Evolutionary conservation across 805 yeast genomes (phyloP).

Genomic region (Debaryomyces castellii): DNA sequence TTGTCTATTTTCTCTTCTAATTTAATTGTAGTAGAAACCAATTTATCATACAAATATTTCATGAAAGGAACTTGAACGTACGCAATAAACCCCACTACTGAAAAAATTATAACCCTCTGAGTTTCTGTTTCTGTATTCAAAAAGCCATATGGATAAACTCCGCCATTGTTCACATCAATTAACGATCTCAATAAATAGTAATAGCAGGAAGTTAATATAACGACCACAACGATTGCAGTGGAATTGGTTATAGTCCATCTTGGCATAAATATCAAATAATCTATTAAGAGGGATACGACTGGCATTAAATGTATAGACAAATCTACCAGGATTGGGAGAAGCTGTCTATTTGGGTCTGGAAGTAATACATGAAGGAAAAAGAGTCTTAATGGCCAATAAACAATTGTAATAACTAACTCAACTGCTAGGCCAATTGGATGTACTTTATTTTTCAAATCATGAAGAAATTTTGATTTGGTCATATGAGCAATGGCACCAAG

Average conservation of each 20-base stretch:
- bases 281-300: conserved; percentile 47
- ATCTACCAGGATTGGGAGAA: conserved; percentile 53
- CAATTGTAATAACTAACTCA: conserved; percentile 59
- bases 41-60: conserved; percentile 22
- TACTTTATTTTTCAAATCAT: conserved; percentile 35
- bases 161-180: conserved; percentile 47
- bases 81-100: conserved; percentile 36
- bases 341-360: conserved; percentile 25
- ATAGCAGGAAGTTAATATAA: conserved; percentile 45
- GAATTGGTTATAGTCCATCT: conserved; percentile 34
- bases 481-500: conserved; percentile 40
- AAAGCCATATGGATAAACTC: conserved; percentile 67
- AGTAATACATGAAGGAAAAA: conserved; percentile 51
- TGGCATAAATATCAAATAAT: conserved; percentile 55
- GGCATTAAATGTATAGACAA: conserved; percentile 63
- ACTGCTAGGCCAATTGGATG: conserved; percentile 57
- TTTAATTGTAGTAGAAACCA: conserved; percentile 10
- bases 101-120: conserved; percentile 49
- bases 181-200: conserved; percentile 52
- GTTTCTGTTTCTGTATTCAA: conserved; percentile 50
- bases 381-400: conserved; percentile 70
- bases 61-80: conserved; percentile 31
- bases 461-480: conserved; percentile 20
- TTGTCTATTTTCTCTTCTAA: conserved; percentile 10
- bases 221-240: conserved; percentile 40